Evolutionary conservation across 2,329 filamentous ascomycete genomes (phyloP), one percentile per base, ranked within the genome.

Genomic region (Alternaria gaisen): DNA sequence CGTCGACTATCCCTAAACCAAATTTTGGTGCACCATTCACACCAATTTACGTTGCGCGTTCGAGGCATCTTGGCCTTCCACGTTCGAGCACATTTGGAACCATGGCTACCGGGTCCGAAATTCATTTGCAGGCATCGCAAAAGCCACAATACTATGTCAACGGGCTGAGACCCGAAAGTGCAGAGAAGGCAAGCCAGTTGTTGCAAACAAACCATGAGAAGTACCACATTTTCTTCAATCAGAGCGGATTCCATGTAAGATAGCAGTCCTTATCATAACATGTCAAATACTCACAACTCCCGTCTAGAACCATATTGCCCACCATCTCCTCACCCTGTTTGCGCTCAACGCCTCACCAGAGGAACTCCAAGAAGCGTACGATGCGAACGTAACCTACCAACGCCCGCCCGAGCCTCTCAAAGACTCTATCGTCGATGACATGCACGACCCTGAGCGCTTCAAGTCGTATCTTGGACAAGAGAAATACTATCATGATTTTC

Each of bases 171-270:
- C 79, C 85, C 2, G 87, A 88, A 34, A 84, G 88, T 0, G 91
- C 92, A 0, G 80, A 82, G 40, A 88, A 83, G 60, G 84, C 86
- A 1, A 90, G 88, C 4, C 83, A 91, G 64, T 79, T 97, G 4
- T 80, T 97, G 18, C 91, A 97, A 74, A 81, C 88, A 58, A 93
- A 97, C 72, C 85, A 95, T 65, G 86, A 85, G 28, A 88, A 80
- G 81, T 85, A 93, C 69, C 91, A 97, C 73, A 90, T 93, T 59
- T 96, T 90, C 80, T 97, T 93, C 83, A 96, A 95, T 63, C 61
- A 84, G 0, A 72, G 78, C 2, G 90, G 90, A 0, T 96, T 91
- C 64, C 94, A 97, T 72, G 92, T 77, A 69, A 43, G 65, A 20
- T 8, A 12, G 9, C 26, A 8, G 8, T 10, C 5, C 14, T 52